Percentiles rank a stretch among this genome's conserved stretches.
phyloP scores from a whole-genome alignment of 1,284 basidiomycete species.

The Megacollybia platyphylla region DNA sequence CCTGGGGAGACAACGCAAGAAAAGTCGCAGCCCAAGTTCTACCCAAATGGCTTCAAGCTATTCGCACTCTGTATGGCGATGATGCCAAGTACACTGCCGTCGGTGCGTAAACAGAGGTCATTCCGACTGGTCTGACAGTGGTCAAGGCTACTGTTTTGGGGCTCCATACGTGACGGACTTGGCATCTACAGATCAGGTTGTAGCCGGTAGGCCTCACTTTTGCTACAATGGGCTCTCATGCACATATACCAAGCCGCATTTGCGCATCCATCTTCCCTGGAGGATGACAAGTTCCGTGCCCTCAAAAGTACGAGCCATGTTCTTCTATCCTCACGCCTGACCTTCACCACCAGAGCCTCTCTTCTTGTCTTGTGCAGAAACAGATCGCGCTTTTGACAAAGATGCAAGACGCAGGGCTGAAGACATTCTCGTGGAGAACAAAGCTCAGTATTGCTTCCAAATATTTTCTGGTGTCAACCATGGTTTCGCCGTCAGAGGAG shows the following conservation, averaged over 20 bases:
- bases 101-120: constrained; percentile 13
- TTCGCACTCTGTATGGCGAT: constrained; percentile 26
- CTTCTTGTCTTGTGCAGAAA: constrained; percentile 38
- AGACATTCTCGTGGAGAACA: constrained; percentile 27
- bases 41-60: constrained; percentile 36
- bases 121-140: not conserved
- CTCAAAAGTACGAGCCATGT: constrained; percentile 26
- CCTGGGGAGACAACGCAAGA: constrained; percentile 25
- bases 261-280: constrained; percentile 41
- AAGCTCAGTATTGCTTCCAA: constrained; percentile 32
- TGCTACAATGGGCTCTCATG: not conserved
- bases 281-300: constrained; percentile 30
- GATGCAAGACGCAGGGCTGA: constrained; percentile 30
- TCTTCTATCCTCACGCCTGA: not conserved
- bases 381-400: constrained; percentile 27
- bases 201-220: constrained; percentile 23
- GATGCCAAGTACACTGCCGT: constrained; percentile 20
- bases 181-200: constrained; percentile 26
- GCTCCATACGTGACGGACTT: constrained; percentile 35
- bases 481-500: constrained; percentile 29
- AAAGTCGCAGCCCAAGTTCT: constrained; percentile 20
- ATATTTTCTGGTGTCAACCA: constrained; percentile 36
- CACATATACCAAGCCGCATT: constrained; percentile 26
- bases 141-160: constrained; percentile 44
- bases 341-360: constrained; percentile 27